Evolutionary conservation across 2,329 filamentous ascomycete species (phyloP).

Genomic region (Dothidotthia symphoricarpi): DNA sequence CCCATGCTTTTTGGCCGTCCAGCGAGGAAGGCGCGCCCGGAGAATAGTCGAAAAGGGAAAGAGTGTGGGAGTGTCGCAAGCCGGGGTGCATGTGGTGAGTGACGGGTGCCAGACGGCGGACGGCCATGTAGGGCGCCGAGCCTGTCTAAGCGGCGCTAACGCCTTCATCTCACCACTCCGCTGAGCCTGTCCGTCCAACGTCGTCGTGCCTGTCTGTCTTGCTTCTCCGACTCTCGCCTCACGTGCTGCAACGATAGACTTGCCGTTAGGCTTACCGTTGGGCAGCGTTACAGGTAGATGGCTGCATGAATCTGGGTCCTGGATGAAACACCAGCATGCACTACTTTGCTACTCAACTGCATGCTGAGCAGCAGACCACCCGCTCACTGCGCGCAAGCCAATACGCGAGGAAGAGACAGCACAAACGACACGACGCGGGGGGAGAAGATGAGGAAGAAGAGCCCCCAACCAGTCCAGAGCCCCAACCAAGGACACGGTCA

Average conservation of each 20-base stretch:
- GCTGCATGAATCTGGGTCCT: no score
- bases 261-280: no score
- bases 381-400: constrained; percentile 36
- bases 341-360: constrained; percentile 34
- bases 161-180: no score
- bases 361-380: constrained; percentile 25
- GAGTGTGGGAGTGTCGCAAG: constrained; percentile 6
- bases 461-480: constrained; percentile 7
- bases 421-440: constrained; percentile 19
- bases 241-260: no score
- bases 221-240: no score
- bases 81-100: constrained; percentile 9
- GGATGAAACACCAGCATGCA: no score
- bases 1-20: constrained; percentile 38
- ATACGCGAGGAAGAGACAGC: constrained; percentile 25
- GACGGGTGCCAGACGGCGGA: constrained; percentile 8
- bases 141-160: no score
- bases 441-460: background rate
- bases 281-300: no score
- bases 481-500: background rate
- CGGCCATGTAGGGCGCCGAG: constrained; percentile 13
- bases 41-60: background rate
- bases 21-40: constrained; percentile 23
- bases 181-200: no score
- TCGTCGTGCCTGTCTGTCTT: no score